Evolutionary conservation across 768 basidiomycete genomes (phyloP).

Genomic region (Termitomyces sp.): DNA sequence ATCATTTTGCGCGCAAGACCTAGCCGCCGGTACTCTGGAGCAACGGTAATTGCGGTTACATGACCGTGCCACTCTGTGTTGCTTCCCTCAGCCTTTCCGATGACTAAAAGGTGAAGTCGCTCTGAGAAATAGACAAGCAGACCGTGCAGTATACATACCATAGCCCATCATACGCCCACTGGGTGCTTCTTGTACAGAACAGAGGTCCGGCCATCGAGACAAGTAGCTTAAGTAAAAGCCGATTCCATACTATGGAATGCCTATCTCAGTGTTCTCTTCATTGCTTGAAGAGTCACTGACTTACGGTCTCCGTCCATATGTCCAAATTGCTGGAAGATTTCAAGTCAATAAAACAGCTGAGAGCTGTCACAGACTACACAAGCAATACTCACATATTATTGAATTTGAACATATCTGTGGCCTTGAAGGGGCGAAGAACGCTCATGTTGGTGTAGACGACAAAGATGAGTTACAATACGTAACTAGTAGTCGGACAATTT

Average conservation of each 20-base stretch:
- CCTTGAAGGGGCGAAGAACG: conserved; percentile 78
- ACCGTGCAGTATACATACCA: conserved; percentile 42
- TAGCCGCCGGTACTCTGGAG: conserved; percentile 87
- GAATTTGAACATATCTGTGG: conserved; percentile 87
- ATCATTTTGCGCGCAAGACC: conserved; percentile 86
- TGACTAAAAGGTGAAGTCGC: conserved; percentile 33
- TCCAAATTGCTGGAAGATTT: conserved; percentile 70
- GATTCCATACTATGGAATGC: conserved; percentile 63
- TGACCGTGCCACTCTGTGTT: conserved; percentile 85
- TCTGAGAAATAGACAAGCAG: background rate
- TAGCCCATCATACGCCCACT: conserved; percentile 89
- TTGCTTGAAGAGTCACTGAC: conserved; percentile 17
- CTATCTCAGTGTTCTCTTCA: background rate
- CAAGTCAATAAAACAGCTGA: background rate
- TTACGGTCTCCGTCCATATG: conserved; percentile 94
- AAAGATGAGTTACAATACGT: background rate
- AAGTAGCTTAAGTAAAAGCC: conserved; percentile 88
- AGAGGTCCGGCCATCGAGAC: conserved; percentile 88
- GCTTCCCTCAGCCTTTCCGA: conserved; percentile 88
- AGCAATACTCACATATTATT: conserved; percentile 69
- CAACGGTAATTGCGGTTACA: conserved; percentile 91
- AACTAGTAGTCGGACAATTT: too few species aligned
- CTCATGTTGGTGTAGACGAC: conserved; percentile 53
- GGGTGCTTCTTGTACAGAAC: conserved; percentile 76
- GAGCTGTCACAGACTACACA: background rate